Evolutionary conservation across 371 early-diverging fungal species (phyloP).

Genomic region (Circinella minor): DNA sequence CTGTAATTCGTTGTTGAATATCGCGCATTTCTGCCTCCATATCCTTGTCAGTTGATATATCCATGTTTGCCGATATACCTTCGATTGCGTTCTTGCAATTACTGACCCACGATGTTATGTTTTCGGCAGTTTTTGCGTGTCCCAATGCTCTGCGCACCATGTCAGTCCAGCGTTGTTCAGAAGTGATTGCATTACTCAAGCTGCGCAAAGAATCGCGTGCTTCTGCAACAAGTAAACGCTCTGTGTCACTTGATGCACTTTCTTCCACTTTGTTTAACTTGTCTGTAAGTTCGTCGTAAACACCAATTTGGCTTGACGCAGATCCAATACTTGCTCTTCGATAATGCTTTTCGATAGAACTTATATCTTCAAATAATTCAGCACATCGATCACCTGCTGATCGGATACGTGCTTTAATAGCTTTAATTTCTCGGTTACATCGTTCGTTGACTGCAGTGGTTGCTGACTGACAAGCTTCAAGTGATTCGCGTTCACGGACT

Average conservation of each 20-base stretch:
- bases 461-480: constrained; percentile 5
- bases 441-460: neutral
- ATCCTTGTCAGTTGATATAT: constrained; percentile 26
- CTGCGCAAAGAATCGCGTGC: neutral
- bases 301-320: constrained; percentile 11
- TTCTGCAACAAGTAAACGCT: neutral
- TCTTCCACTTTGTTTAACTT: neutral
- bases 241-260: neutral
- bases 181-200: constrained; percentile 5
- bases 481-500: constrained; percentile 2
- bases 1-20: constrained; percentile 32
- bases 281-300: constrained; percentile 4
- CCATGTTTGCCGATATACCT: constrained; percentile 18
- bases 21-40: constrained; percentile 24
- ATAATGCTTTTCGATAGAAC: constrained; percentile 12
- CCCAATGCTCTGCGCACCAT: constrained; percentile 30
- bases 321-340: constrained; percentile 1
- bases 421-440: constrained; percentile 3
- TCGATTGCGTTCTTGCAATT: constrained; percentile 37
- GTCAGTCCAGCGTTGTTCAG: constrained; percentile 25
- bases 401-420: constrained; percentile 11
- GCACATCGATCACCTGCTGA: neutral
- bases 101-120: constrained; percentile 39
- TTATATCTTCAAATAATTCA: neutral
- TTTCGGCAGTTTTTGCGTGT: constrained; percentile 37